Evolutionary conservation across 148 eudicot genomes (phyloP), one percentile per base, ranked within the genome.

Genomic region (Camellia lanceoleosa): DNA sequence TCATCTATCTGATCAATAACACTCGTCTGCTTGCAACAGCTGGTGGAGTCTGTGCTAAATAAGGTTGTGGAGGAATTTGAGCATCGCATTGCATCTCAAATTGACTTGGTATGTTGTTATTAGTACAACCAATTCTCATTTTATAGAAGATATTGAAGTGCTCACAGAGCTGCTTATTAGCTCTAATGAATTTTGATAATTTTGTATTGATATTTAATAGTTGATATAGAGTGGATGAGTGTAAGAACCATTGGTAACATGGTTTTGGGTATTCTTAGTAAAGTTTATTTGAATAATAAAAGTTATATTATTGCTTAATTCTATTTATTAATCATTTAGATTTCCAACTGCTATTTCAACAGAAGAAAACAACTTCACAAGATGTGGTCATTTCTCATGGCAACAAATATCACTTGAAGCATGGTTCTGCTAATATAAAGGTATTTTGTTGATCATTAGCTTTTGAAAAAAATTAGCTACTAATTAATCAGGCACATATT

Each of bases 61-160:
- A 95, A 92, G 85, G 97, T 93, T 80, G 90, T 89, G 67, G 92
- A 95, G 87, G 98, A 95, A 85, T 93, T 93, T 75, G 99, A 95
- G 83, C 89, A 95, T 60, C 97, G 90, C 49, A 82, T 95, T 68
- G 83, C 92, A 64, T 68, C 79, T 84, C 91, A 85, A 84, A 77
- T 71, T 79, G 86, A 90, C 62, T 19, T 70, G 97, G 98, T 95
- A 89, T 55, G 80, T 85, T 59, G 12, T 84, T 18, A 63, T 54
- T 7, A 42, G 7, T 58, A 18, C 19, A 47, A 58, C 56, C 10
- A 23, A 2, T 54, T 78, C 6, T 15, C 3, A 2, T 49, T 67
- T 23, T 64, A 62, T 43, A 49, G 69, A 62, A 46, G 30, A 64
- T 15, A 51, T 16, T 10, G 19, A 65, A 77, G 13, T 38, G 51